Base-by-base conservation (phyloP, 768 basidiomycete genomes). In the Gautieria morchelliformis region DNA sequence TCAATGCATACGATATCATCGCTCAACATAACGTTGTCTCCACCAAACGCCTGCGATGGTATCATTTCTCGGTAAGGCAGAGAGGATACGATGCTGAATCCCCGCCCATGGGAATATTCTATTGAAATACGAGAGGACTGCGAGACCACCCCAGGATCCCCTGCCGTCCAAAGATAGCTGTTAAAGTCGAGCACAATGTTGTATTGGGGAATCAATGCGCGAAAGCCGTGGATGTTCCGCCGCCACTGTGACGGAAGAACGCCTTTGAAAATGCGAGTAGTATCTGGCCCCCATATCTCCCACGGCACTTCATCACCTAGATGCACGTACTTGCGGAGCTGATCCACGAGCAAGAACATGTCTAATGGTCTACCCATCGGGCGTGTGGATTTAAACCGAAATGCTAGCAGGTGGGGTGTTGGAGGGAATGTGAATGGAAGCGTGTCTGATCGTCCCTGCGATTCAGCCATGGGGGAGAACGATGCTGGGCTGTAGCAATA, bases 161-260 rank as follows among this genome's bases (percentile, higher is more conserved):
- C 35, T 49, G 5, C 48, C n/a, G 24, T 35, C 46, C 47, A 48
- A 20, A 57, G 22, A 49, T 57, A 22, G 56, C 32, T 37, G 37
- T 57, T 57, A 20, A 57, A 57, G 37, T 57, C 56, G n/a, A 57
- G 47, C 9, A 57, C 47, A 30, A 24, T 49, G 47, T 49, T 49
- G n/a, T 32, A 33, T 15, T 39, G 27, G 32, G 54, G 53, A 17
- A 57, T 46, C n/a, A 57, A n/a, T 22, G 42, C 56, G 15, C 56
- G 44, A 39, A 49, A 57, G 4, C 56, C 56, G 9, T 42, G 45
- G 15, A 57, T 57, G 33, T 35, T 49, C 15, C 56, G 45, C 32
- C 42, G 56, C 56, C 56, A 57, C 15, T 39, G 24, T 9, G 30
- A 47, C 20, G 56, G 56, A 35, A 57, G 46, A 5, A 49, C 22